Base-by-base conservation (phyloP, 441 rosid genomes). In the Aleurites moluccanus region DNA sequence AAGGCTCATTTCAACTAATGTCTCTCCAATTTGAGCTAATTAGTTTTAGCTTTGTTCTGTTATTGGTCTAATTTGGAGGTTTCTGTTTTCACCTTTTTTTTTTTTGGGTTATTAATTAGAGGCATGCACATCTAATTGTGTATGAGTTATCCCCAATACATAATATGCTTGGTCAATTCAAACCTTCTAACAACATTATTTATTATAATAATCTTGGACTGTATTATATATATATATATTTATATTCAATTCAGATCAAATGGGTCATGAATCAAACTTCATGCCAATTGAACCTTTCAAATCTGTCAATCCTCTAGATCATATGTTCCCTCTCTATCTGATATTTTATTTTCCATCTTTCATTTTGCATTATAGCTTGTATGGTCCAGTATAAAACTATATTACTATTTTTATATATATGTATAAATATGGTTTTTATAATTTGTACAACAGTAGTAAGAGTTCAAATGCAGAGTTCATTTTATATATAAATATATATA, bases 121-220 rank as follows among this genome's bases (percentile, higher is more conserved):
- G 61, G 73, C 64, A 63, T 64, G 9, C 8, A 38, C 25, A 74
- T 42, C 10, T 18, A n/a, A 38, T 38, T 42, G 10, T 53, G 79
- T 69, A 53, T 63, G 56, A 75, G 61, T 49, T 14, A 49, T 49
- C 53, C 15, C 53, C 53, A 78, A 62, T 77, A 65, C 75, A 62
- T 21, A 35, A 28, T 6, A 74, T 67, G 84, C 38, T 78, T 27
- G 71, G 77, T 79, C 80, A 70, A 81, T 70, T 84, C 80, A 67
- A 79, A 57, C 69, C 55, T 47, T 57, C 6, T 18, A 79, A 83
- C 64, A 67, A 72, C 64, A 38, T 16, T 68, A 18, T 44, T 21
- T 21, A 53, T 52, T 38, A 6, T 38, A 38, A 38, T 63, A 35
- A 35, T 68, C 60, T 38, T 45, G 53, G 42, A 55, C 25, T 10